phyloP scores from a whole-genome alignment of 768 basidiomycete genomes.

The Galerina marginata region DNA sequence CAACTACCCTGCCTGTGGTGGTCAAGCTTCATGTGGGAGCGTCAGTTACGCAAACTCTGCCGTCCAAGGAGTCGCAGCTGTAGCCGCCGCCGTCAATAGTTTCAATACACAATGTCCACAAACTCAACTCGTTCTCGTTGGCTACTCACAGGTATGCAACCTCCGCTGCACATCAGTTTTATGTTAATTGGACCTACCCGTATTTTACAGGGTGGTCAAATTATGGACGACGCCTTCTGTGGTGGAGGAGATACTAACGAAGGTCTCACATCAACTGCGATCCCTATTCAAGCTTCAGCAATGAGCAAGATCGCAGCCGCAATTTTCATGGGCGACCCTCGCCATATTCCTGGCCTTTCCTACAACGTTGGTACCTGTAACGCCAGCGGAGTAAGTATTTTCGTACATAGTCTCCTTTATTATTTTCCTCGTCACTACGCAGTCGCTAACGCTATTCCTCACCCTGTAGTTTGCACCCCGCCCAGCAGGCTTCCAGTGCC shows the following conservation, averaged over 20 bases:
- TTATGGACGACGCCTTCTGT: constrained; percentile 39
- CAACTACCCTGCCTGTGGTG: constrained; percentile 42
- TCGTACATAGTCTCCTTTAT: too few relatives aligned
- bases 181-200: background rate
- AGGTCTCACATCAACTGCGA: constrained; percentile 32
- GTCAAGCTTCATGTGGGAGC: constrained; percentile 35
- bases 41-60: constrained; percentile 39
- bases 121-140: constrained; percentile 36
- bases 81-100: constrained; percentile 34
- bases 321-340: constrained; percentile 41
- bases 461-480: constrained; percentile 35
- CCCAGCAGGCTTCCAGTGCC: constrained; percentile 29
- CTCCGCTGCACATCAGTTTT: too few relatives aligned
- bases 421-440: too few relatives aligned
- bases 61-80: constrained; percentile 34
- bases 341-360: constrained; percentile 34
- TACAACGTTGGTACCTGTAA: constrained; percentile 40
- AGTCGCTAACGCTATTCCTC: background rate
- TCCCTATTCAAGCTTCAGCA: constrained; percentile 34
- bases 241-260: constrained; percentile 39
- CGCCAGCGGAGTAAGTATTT: constrained; percentile 33
- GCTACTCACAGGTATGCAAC: constrained; percentile 36
- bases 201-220: constrained; percentile 35
- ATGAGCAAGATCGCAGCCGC: constrained; percentile 37
- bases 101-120: constrained; percentile 38